These are phyloP conservation scores for Exophiala sp. DNA, from an alignment of 2,329 filamentous ascomycete species.

Conservation along the genomic window DNA sequence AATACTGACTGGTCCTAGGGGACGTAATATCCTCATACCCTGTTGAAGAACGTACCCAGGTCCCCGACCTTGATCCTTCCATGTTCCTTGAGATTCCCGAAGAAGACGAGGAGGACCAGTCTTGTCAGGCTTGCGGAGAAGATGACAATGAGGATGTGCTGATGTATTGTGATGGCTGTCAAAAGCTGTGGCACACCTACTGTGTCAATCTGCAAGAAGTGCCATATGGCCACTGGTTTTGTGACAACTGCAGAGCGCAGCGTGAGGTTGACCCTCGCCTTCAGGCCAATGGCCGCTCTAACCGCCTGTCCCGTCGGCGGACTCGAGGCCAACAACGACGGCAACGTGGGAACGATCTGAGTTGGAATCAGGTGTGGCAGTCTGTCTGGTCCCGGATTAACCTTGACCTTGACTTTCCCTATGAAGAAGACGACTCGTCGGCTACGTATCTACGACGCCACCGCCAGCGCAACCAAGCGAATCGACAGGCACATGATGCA, in stretches of 20 bases:
- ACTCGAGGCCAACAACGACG: constrained; percentile 44
- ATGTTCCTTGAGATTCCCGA: constrained; percentile 63
- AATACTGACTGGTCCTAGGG: constrained; percentile 37
- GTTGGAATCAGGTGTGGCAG: constrained; percentile 79
- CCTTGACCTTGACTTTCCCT: constrained; percentile 78
- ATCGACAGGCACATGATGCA: constrained; percentile 56
- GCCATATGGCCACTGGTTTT: constrained; percentile 80
- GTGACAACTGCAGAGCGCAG: constrained; percentile 65
- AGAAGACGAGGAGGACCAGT: constrained; percentile 60
- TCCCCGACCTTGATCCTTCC: constrained; percentile 79
- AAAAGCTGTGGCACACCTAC: constrained; percentile 83
- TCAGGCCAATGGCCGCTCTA: constrained; percentile 31
- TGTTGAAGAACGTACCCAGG: constrained; percentile 56
- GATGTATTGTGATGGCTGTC: constrained; percentile 85
- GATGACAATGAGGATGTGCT: constrained; percentile 76
- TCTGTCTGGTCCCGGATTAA: constrained; percentile 75
- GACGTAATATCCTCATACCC: constrained; percentile 53
- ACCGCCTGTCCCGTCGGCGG: constrained; percentile 44
- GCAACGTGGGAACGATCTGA: constrained; percentile 43
- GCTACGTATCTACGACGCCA: constrained; percentile 52
- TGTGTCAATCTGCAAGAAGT: constrained; percentile 77
- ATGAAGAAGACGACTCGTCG: constrained; percentile 63
- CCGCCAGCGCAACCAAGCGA: constrained; percentile 43
- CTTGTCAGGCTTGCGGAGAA: constrained; percentile 78
- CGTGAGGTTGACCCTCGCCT: constrained; percentile 38